Conservation (phyloP, 768 basidiomycete genomes). For the Suillus variegatus region DNA sequence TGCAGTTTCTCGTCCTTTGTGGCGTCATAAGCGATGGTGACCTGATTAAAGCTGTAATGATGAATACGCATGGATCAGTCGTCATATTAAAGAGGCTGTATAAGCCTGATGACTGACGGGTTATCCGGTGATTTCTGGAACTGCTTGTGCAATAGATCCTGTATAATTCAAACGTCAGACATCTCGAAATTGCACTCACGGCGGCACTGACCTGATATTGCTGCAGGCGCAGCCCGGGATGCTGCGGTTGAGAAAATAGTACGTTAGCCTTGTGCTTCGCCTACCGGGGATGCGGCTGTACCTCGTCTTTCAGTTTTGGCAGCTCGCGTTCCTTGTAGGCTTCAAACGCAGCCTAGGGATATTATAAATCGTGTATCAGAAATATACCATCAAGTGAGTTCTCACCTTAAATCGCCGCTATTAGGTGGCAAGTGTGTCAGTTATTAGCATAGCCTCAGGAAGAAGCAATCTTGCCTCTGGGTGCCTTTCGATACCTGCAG, state of each 20-base stretch:
- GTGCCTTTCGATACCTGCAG: constrained; percentile 85
- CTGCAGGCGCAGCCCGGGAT: constrained; percentile 86
- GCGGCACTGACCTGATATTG: constrained; percentile 72
- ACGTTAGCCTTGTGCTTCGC: constrained; percentile 13
- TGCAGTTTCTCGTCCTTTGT: constrained; percentile 83
- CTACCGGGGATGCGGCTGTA: constrained; percentile 33
- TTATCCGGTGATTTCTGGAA: constrained; percentile 98
- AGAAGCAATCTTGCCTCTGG: constrained; percentile 70
- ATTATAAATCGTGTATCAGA: constrained; percentile 5
- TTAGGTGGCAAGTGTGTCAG: constrained; percentile 15
- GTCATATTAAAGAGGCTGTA: constrained; percentile 3
- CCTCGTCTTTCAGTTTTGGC: constrained; percentile 75
- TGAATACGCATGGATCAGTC: background rate
- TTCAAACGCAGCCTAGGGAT: constrained; percentile 74
- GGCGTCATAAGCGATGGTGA: constrained; percentile 77
- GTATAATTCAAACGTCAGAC: constrained; percentile 14
- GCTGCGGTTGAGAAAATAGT: constrained; percentile 42
- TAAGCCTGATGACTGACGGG: constrained; percentile 55
- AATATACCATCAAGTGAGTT: background rate
- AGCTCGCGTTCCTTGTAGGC: constrained; percentile 88
- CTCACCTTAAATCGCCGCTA: constrained; percentile 88
- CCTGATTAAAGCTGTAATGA: constrained; percentile 76
- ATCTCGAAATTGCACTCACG: constrained; percentile 2
- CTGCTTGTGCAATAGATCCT: constrained; percentile 89
- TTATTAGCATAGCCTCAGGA: constrained; percentile 3